These are phyloP conservation scores for Cladorrhinum sp. DNA, from an alignment of 2,329 filamentous ascomycete species.

Conservation along the genomic window DNA sequence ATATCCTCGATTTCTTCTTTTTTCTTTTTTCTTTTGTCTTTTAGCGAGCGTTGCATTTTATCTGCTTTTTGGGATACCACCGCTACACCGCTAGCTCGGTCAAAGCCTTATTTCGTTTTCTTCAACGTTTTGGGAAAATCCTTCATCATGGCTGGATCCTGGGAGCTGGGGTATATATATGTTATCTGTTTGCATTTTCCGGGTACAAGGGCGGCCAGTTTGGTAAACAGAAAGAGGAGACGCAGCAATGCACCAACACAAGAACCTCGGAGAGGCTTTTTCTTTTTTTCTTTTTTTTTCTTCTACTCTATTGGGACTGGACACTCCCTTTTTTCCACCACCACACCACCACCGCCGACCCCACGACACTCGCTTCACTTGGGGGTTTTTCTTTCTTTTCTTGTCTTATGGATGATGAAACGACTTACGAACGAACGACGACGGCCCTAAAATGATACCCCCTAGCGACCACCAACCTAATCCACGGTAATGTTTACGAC, in stretches of 20 bases:
- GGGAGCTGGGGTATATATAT: constrained; percentile 43
- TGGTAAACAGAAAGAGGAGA: constrained; percentile 51
- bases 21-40: constrained; percentile 31
- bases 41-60: constrained; percentile 40
- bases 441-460: constrained; percentile 43
- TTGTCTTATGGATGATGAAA: constrained; percentile 45
- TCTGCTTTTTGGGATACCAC: constrained; percentile 43
- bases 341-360: constrained; percentile 34
- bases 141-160: constrained; percentile 54
- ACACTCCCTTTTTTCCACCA: constrained; percentile 34
- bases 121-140: constrained; percentile 39
- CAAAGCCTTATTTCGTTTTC: constrained; percentile 31
- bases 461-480: constrained; percentile 21
- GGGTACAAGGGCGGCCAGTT: constrained; percentile 44
- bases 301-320: constrained; percentile 38
- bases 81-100: constrained; percentile 50
- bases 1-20: constrained; percentile 30
- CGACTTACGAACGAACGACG: not conserved
- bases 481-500: constrained; percentile 33
- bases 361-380: constrained; percentile 26
- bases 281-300: constrained; percentile 32
- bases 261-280: constrained; percentile 25
- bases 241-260: constrained; percentile 57
- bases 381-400: constrained; percentile 32
- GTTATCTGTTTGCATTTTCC: constrained; percentile 50